Evolutionary conservation across 805 yeast genomes (phyloP), one percentile per base, ranked within the genome.

Genomic region (Lipomyces lipofer): DNA sequence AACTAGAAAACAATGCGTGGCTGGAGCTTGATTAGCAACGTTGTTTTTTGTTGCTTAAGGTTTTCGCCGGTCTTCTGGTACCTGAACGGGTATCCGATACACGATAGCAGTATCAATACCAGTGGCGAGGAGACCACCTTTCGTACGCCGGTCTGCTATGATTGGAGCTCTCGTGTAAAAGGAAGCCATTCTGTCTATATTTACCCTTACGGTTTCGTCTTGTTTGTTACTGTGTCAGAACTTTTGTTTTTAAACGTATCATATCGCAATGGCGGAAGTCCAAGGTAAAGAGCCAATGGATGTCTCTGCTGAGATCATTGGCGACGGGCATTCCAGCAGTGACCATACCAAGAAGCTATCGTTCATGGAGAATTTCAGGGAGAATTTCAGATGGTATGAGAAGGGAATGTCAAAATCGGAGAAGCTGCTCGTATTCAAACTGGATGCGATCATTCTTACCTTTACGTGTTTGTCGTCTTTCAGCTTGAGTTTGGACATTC

Each of bases 381-480:
- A 36, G 24, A 15, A 24, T 7, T 15, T 36, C 21, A 36, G 40
- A 17, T 70, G 73, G 73, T 69, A 70, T 49, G 71, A 71, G 15
- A 51, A 52, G 5, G 56, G 58, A 22, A 38, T 67, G 54, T 57
- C 64, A 15, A 45, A 52, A 24, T 60, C 59, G 2, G 71, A 69
- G 58, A 68, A 66, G 54, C 60, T 62, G 46, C 58, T 72, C 15
- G 51, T 72, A 30, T 53, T 71, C 55, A 72, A 72, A 51, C 59
- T 72, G 3, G 75, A 72, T 51, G 59, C 66, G 51, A 51, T 67
- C 28, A 49, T 72, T 13, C 63, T 72, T 33, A 53, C 65, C 2
- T 72, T 69, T 43, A 64, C 70, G 3, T 56, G 58, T n/a, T 36
- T 56, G 9, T 39, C 57, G 30, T 35, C 52, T 19, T 52, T 55